These are phyloP conservation scores for Apiotrichum gracile DNA, from an alignment of 1,284 basidiomycete species.

Conservation along the genomic window DNA sequence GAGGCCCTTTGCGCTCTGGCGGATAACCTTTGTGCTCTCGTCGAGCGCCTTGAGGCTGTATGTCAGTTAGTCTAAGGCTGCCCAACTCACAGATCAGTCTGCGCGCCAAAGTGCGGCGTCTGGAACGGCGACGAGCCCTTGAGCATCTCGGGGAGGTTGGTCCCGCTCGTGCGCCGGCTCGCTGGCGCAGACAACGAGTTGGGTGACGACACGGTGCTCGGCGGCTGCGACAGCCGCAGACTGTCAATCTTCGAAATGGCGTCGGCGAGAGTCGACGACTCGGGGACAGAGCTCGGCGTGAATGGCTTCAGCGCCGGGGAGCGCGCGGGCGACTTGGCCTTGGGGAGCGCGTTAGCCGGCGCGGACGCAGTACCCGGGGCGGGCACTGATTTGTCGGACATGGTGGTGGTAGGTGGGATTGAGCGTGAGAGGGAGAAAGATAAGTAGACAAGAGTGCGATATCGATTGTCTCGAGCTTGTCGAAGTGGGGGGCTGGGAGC, in stretches of 20 bases:
- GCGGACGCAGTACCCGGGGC: conserved; percentile 10
- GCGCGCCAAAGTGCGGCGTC: conserved; percentile 48
- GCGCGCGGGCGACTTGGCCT: conserved; percentile 13
- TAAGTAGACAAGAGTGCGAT: neutral
- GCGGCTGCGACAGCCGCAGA: conserved; percentile 31
- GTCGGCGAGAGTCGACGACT: conserved; percentile 36
- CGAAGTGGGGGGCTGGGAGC: too few species aligned
- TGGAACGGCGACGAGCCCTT: conserved; percentile 29
- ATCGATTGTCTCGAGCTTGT: too few species aligned
- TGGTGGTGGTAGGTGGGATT: conserved; percentile 6
- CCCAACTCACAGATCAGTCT: conserved; percentile 36
- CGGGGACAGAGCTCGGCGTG: conserved; percentile 9
- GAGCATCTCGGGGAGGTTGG: neutral
- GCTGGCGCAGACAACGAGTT: conserved; percentile 24
- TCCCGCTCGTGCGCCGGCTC: conserved; percentile 10
- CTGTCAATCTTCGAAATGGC: conserved; percentile 41
- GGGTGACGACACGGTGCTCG: conserved; percentile 25
- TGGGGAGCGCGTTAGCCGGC: neutral
- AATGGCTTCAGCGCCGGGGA: conserved; percentile 10
- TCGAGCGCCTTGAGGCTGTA: conserved; percentile 41
- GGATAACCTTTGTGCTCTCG: conserved; percentile 42
- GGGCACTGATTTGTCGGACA: conserved; percentile 22
- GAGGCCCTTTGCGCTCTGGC: conserved; percentile 34
- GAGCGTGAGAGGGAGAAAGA: neutral
- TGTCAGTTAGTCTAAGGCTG: neutral